Conservation (phyloP, 73 alveolate genomes). For the Paramecium primaurelia region DNA sequence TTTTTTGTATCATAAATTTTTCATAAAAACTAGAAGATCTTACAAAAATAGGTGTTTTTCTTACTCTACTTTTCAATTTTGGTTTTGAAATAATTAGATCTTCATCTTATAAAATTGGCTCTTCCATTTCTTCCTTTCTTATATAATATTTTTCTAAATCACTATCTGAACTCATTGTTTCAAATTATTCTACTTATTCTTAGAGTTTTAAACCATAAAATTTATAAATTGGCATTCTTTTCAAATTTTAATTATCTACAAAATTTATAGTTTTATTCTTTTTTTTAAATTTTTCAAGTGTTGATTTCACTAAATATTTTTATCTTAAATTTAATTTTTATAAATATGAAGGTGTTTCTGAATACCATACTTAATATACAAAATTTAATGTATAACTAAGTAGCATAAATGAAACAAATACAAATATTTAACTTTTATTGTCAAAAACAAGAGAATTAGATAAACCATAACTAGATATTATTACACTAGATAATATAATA, state of each 20-base stretch:
- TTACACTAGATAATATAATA: not conserved
- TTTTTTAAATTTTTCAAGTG: not conserved
- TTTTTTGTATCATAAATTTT: not conserved
- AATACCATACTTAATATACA: not conserved
- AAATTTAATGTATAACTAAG: not conserved
- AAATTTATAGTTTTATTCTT: not conserved
- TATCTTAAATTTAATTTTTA: not conserved
- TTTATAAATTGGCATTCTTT: not conserved
- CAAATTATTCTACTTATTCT: not conserved
- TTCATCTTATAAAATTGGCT: not conserved
- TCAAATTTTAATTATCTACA: not conserved
- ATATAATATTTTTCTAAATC: not conserved
- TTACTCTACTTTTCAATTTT: not conserved
- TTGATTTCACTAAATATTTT: not conserved
- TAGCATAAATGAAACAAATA: not conserved
- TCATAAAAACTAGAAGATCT: not conserved
- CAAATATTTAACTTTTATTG: not conserved
- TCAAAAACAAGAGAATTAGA: not conserved
- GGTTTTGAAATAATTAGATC: not conserved
- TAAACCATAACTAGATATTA: not conserved
- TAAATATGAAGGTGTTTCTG: not conserved
- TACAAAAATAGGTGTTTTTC: not conserved
- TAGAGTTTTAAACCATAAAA: not conserved
- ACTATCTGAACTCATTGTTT: not conserved
- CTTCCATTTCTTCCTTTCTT: not conserved